A percentile compares a stretch with the other conserved stretches of the same genome.
phyloP scores from a whole-genome alignment of 2,329 filamentous ascomycete species.

The Colletotrichum filicis region DNA sequence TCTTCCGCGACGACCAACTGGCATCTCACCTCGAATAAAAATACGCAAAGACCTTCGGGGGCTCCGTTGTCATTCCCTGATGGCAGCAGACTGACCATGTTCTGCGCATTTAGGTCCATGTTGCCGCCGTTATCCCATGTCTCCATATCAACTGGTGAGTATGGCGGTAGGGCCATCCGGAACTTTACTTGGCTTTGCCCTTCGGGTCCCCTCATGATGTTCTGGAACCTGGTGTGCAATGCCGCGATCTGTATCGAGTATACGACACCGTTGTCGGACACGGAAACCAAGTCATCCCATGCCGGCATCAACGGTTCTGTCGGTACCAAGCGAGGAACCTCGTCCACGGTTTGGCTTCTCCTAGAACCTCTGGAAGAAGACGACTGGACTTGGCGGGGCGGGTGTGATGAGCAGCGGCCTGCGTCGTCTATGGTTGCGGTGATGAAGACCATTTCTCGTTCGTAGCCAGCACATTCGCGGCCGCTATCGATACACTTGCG shows the following conservation, averaged over 20 bases:
- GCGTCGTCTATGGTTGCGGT: conserved; percentile 65
- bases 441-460: conserved; percentile 72
- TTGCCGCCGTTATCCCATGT: conserved; percentile 47
- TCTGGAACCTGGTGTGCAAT: conserved; percentile 54
- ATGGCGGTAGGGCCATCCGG: conserved; percentile 51
- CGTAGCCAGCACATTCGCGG: conserved; percentile 70
- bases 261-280: conserved; percentile 51
- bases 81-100: conserved; percentile 53
- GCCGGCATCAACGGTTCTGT: conserved; percentile 58
- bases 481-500: conserved; percentile 69
- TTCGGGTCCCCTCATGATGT: conserved; percentile 43
- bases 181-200: conserved; percentile 41
- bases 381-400: conserved; percentile 57
- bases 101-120: conserved; percentile 56
- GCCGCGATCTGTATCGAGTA: conserved; percentile 56
- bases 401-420: conserved; percentile 68
- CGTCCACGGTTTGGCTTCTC: conserved; percentile 39
- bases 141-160: conserved; percentile 50
- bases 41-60: conserved; percentile 58
- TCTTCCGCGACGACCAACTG: neutral
- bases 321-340: conserved; percentile 45
- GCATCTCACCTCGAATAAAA: conserved; percentile 63
- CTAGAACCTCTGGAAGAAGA: conserved; percentile 44
- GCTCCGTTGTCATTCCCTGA: conserved; percentile 42
- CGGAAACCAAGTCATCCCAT: conserved; percentile 59